Base-by-base conservation (phyloP, 306 rosid genomes). In the Aeschynomene evenia region DNA sequence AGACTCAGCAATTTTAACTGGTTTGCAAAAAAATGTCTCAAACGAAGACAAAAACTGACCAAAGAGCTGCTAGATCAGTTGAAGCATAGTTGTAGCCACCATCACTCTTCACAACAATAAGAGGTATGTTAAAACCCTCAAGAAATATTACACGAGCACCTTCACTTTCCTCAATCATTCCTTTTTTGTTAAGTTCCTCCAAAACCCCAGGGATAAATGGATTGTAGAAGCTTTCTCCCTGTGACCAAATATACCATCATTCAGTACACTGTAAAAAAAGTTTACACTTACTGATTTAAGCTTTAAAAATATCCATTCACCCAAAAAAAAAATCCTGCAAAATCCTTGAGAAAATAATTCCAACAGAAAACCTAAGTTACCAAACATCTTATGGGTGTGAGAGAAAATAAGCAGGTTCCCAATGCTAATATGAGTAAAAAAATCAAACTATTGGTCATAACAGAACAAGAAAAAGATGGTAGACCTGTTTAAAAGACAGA, bases 191-290 rank as follows among this genome's bases (percentile, higher is more conserved):
- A 81, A 95, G 78, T 54, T 83, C 84, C 72, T 89, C 84, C 75
- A 95, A 76, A 76, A 80, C 89, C 61, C 74, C 86, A 33, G 97
- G 91, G 54, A 95, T 95, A 80, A 67, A 86, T 45, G 96, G 92
- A 83, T 89, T 87, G 74, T 85, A 95, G 82, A 85, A 91, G 87
- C 99, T 95, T 76, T 95, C 99, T 69, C 99, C 99, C 99, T 95
- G 88, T 51, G 68, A 83, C 42, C 70, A 80, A 75, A 46, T 51
- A 64, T 57, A 70, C 33, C 60, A 66, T 53, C 61, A 72, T 42
- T 65, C 57, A 53, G 62, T 31, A 54, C 28, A 40, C 37, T 4
- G 18, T 9, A 49, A 20, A 73, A 67, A n/a, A 22, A 12, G 49
- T 43, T n/a, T 31, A 72, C 4, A 24, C 40, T 39, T 45, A 61